Base-by-base conservation (phyloP, 306 rosid species). In the Lathyrus oleraceus region DNA sequence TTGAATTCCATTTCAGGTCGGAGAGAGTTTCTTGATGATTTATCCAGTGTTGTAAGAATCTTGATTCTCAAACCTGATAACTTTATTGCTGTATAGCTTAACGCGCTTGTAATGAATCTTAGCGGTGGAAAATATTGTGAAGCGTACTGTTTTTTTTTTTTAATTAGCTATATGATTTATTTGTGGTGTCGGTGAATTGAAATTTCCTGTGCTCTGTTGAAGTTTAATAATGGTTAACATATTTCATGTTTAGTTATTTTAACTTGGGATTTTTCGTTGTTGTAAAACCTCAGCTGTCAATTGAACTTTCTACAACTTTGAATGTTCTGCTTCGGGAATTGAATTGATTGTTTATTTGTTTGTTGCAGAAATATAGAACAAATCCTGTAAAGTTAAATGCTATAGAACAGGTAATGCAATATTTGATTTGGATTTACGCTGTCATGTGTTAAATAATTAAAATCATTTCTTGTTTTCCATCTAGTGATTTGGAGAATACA, bases 31-130 rank as follows among this genome's bases (percentile, higher is more conserved):
- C 73, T 74, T 6, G 92, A 91, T 20, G 97, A 94, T 79, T 69
- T 94, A 35, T 77, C 92, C 6, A 83, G 78, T 69, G 77, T 82
- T 68, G 99, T 94, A 94, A 83, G 96, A 74, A 71, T 84, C 83
- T 68, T 61, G 6, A 25, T 3, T 25, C 28, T 25, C 28, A 25
- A 25, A 25, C 28, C 28, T 25, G 4, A 47, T 44, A 51, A 27
- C 48, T 71, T 42, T 61, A 16, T 59, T 53, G 4, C 13, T 48
- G n/a, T 53, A 1, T 58, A 58, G 58, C 62, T 59, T 32, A 60
- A 48, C 63, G 15, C 65, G 48, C 48, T 17, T 48, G 43, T 70
- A 58, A 61, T 71, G 27, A 28, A 40, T 61, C 27, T 6, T 17
- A 79, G 44, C 48, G 42, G 21, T 39, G 30, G 62, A 61, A 57